Evolutionary conservation across 2,329 filamentous ascomycete species (phyloP).

Genomic region (Hirsutella rhossiliensis): DNA sequence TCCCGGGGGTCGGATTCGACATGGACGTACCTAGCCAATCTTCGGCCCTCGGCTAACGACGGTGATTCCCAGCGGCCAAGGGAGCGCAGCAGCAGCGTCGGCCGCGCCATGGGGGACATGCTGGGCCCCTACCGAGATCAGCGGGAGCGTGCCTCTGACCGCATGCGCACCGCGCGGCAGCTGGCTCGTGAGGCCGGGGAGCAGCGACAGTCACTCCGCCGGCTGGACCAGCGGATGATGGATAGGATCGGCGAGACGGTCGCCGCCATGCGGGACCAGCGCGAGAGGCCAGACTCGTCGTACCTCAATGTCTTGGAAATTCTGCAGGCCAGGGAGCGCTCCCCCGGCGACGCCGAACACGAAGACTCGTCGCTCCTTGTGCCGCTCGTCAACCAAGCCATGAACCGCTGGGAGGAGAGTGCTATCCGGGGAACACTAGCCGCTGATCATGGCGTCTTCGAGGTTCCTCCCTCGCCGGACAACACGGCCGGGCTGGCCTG

Average conservation of each 20-base stretch:
- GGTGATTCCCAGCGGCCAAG: constrained; percentile 15
- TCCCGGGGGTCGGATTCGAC: constrained; percentile 8
- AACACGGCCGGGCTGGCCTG: constrained; percentile 51
- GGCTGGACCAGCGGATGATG: constrained; percentile 19
- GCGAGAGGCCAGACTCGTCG: constrained; percentile 21
- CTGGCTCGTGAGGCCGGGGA: constrained; percentile 14
- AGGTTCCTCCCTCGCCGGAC: constrained; percentile 33
- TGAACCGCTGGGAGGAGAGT: constrained; percentile 25
- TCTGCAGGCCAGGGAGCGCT: constrained; percentile 21
- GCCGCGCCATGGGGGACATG: constrained; percentile 26
- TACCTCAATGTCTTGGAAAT: constrained; percentile 26
- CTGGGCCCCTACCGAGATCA: constrained; percentile 24
- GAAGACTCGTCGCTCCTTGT: constrained; percentile 24
- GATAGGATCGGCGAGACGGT: constrained; percentile 23
- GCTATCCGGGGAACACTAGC: constrained; percentile 18
- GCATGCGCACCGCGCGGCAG: constrained; percentile 21
- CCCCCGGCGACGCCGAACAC: constrained; percentile 16
- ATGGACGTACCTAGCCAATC: constrained; percentile 8
- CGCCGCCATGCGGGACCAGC: constrained; percentile 21
- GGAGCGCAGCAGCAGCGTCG: constrained; percentile 23
- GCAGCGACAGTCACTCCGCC: constrained; percentile 3
- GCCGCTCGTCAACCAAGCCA: constrained; percentile 24
- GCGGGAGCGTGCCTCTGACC: constrained; percentile 19
- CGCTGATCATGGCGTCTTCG: constrained; percentile 27
- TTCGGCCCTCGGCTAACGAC: constrained; percentile 9